phyloP scores from a whole-genome alignment of 2,329 filamentous ascomycete species.

The Aspergillus aculeatus region DNA sequence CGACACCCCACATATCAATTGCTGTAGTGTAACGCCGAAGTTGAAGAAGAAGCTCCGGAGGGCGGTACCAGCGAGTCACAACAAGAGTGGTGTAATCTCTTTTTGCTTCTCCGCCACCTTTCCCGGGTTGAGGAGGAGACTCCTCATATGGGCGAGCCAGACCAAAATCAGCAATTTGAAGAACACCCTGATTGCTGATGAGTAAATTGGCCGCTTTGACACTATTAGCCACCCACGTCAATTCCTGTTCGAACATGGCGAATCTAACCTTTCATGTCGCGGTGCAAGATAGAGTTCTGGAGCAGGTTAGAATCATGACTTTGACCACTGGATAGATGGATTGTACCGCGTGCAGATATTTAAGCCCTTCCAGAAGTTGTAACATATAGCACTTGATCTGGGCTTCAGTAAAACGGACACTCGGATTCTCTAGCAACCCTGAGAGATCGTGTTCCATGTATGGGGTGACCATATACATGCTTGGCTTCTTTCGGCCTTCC shows the following conservation, averaged over 20 bases:
- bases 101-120: constrained; percentile 77
- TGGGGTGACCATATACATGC: constrained; percentile 97
- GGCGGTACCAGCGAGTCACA: constrained; percentile 95
- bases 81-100: constrained; percentile 96
- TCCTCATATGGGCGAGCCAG: constrained; percentile 92
- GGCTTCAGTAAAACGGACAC: constrained; percentile 78
- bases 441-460: constrained; percentile 99
- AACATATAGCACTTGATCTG: constrained; percentile 99
- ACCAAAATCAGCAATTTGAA: constrained; percentile 97
- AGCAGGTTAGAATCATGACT: constrained; percentile 15
- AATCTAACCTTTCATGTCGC: constrained; percentile 79
- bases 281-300: constrained; percentile 77
- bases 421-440: constrained; percentile 90
- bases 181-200: constrained; percentile 88
- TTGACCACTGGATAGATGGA: background rate
- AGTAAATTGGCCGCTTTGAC: constrained; percentile 78
- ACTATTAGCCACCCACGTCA: constrained; percentile 6
- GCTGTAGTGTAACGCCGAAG: constrained; percentile 92
- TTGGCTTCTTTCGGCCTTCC: constrained; percentile 72
- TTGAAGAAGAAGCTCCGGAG: constrained; percentile 85
- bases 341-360: constrained; percentile 76
- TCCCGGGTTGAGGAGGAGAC: constrained; percentile 69
- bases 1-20: constrained; percentile 97
- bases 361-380: constrained; percentile 84
- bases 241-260: background rate